These are phyloP conservation scores for Penicillium atrosanguineum DNA, from an alignment of 495 filamentous ascomycete species.

Conservation along the genomic window DNA sequence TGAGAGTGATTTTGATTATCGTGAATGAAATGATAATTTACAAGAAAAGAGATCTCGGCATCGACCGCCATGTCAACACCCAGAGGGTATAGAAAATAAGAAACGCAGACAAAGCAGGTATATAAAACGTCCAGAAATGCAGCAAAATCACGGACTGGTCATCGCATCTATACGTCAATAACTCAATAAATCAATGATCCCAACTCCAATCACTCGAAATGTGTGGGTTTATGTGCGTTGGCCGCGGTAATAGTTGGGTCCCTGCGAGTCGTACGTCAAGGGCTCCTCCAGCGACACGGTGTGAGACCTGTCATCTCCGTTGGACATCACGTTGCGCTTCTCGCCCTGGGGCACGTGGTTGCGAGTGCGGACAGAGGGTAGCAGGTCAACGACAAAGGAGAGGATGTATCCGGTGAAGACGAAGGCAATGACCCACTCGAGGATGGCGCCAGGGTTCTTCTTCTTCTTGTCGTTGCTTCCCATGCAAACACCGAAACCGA, in stretches of 20 bases:
- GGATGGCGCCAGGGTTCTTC: conserved; percentile 56
- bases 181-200: not conserved
- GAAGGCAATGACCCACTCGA: conserved; percentile 85
- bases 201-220: not conserved
- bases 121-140: not conserved
- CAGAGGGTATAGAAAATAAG: not conserved
- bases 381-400: conserved; percentile 83
- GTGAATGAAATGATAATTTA: not conserved
- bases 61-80: not conserved
- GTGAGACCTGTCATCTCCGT: not conserved
- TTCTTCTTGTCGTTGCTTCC: conserved; percentile 31
- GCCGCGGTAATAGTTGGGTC: conserved; percentile 34
- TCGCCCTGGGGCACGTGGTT: conserved; percentile 46
- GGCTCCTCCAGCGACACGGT: conserved; percentile 34
- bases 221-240: conserved; percentile 18
- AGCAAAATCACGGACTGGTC: conserved; percentile 1
- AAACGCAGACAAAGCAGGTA: not conserved
- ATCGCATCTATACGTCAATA: not conserved
- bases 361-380: conserved; percentile 72
- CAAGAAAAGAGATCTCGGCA: not conserved
- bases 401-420: conserved; percentile 89
- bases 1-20: not conserved
- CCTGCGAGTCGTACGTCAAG: conserved; percentile 38
- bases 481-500: conserved; percentile 53
- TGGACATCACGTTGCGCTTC: conserved; percentile 29